Percentiles rank a stretch among this genome's conserved stretches.
phyloP scores from a whole-genome alignment of 441 rosid species.

The Manihot esculenta region DNA sequence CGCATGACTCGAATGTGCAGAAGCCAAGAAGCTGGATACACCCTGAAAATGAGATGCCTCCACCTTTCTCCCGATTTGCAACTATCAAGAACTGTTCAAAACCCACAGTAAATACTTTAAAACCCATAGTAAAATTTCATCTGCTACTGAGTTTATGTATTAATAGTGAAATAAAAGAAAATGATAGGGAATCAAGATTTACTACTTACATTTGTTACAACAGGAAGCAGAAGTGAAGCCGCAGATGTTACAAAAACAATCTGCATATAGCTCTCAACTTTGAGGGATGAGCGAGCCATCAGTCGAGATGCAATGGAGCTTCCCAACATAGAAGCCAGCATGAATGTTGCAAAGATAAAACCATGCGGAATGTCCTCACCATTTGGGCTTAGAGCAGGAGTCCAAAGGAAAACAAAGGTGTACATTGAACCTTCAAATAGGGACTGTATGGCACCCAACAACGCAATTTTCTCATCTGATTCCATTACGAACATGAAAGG shows the following conservation, averaged over 20 bases:
- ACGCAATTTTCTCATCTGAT: conserved; percentile 91
- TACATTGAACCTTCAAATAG: conserved; percentile 99
- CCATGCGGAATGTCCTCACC: conserved; percentile 97
- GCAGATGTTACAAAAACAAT: conserved; percentile 77
- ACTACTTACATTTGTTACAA: conserved; percentile 66
- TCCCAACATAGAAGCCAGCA: conserved; percentile 98
- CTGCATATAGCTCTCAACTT: conserved; percentile 98
- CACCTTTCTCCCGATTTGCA: conserved; percentile 71
- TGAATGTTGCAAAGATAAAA: conserved; percentile 94
- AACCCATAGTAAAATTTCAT: conserved; percentile 17
- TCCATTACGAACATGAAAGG: conserved; percentile 3
- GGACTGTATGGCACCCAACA: conserved; percentile 97
- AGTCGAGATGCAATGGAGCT: conserved; percentile 93
- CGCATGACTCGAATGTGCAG: conserved; percentile 95
- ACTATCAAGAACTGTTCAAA: conserved; percentile 67
- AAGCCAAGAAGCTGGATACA: conserved; percentile 84
- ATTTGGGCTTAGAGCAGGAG: conserved; percentile 92
- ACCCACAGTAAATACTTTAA: conserved; percentile 25
- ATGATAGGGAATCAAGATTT: conserved; percentile 8
- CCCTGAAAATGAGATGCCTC: conserved; percentile 79
- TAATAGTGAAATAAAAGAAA: background rate
- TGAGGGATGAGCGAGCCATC: conserved; percentile 67
- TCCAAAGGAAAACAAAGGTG: conserved; percentile 98
- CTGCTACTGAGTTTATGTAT: background rate
- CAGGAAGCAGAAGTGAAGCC: conserved; percentile 82